These are phyloP conservation scores for Boletus reticuloceps DNA, from an alignment of 768 basidiomycete species.

Conservation along the genomic window DNA sequence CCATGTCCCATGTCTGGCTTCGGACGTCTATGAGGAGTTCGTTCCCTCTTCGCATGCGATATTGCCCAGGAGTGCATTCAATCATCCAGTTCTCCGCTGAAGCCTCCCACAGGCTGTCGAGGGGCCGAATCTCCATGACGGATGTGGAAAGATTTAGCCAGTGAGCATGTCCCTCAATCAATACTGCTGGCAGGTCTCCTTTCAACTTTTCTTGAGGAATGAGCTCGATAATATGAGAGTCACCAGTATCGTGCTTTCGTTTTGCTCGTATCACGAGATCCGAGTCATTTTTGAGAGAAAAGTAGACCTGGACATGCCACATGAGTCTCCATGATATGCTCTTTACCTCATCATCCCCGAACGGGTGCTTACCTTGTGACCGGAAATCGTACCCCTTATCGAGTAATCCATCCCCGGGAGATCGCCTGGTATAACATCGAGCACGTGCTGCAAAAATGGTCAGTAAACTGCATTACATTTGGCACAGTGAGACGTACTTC, in stretches of 20 bases:
- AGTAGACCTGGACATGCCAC: conserved; percentile 16
- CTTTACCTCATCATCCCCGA: background rate
- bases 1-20: conserved; percentile 27
- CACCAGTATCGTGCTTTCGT: background rate
- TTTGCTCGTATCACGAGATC: conserved; percentile 21
- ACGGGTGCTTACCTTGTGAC: conserved; percentile 15
- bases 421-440: conserved; percentile 24
- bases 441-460: conserved; percentile 15
- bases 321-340: background rate
- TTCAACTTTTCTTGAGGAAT: conserved; percentile 22
- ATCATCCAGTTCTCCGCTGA: conserved; percentile 29
- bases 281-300: conserved; percentile 9
- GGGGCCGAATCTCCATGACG: conserved; percentile 29
- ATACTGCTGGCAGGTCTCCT: conserved; percentile 23
- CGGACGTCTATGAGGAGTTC: conserved; percentile 25
- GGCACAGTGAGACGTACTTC: conserved; percentile 7
- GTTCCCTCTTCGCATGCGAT: conserved; percentile 4
- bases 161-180: conserved; percentile 25
- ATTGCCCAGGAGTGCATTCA: conserved; percentile 3
- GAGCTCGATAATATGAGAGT: conserved; percentile 16
- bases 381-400: conserved; percentile 12
- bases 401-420: conserved; percentile 26
- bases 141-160: conserved; percentile 30
- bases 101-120: conserved; percentile 21
- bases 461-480: background rate